Base-by-base conservation (phyloP, 345 rosid genomes). In the Litchi chinensis region DNA sequence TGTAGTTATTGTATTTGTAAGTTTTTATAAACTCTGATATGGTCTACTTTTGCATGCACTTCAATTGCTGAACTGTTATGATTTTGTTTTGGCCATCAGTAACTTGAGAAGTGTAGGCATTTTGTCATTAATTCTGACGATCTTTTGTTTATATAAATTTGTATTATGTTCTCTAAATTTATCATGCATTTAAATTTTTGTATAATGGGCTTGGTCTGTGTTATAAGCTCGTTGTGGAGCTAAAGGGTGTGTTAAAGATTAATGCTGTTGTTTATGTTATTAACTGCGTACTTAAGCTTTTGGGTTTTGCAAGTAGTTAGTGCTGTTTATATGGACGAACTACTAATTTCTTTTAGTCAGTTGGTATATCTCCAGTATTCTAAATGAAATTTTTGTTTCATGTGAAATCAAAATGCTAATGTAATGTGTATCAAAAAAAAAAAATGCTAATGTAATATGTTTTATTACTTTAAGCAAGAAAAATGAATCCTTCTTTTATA, bases 401-500 rank as follows among this genome's bases (percentile, higher is more conserved):
- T 7, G 26, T 18, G 19, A 9, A 5, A 22, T 9, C 19, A 60
- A 54, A 39, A 8, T 18, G 12, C 57, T 41, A n/a, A 21, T 12
- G 37, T 43, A 18, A 43, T 68, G 3, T 40, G 10, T 41, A 26
- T 26, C 1, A 26, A 26, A 26, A 26, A 26, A 26, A 26, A 26
- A 26, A 26, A 26, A 26, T 26, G n/a, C 28, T 26, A n/a, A n/a
- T 21, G 37, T 43, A 18, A 68, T 68, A 9, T 40, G 10, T 41
- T 68, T 43, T 41, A 21, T 40, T 24, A 44, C 70, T 68, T 68
- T n/a, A 68, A 43, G 71, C 28, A n/a, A 68, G 24, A 16, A 68
- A n/a, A n/a, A 10, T n/a, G 18, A 68, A 41, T 69, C 24, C n/a
- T 43, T 67, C 59, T 39, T 19, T 21, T 9, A 69, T 10, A 4